phyloP scores from a whole-genome alignment of 331 rosid species.

The Pyracantha coccinea region DNA sequence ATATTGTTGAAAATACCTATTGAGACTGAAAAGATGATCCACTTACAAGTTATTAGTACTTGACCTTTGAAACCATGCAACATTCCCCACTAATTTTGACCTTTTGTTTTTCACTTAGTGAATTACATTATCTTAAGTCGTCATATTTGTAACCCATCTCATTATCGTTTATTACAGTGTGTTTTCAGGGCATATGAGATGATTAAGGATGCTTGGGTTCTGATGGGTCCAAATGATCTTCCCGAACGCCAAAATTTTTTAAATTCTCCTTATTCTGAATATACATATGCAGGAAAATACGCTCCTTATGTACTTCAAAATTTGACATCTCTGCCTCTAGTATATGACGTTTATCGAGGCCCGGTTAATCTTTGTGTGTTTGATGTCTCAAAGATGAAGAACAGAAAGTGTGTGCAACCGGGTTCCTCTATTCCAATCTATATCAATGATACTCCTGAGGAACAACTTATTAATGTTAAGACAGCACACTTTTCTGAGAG shows the following conservation, averaged over 20 bases:
- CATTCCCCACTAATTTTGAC: too few relatives aligned
- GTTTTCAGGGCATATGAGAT: constrained; percentile 61
- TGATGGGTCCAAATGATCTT: constrained; percentile 35
- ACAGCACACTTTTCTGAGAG: constrained; percentile 61
- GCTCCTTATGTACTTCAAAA: constrained; percentile 90
- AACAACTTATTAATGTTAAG: constrained; percentile 49
- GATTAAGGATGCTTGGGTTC: constrained; percentile 52
- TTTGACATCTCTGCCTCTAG: constrained; percentile 71
- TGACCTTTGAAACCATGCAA: background rate
- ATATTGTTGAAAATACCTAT: background rate
- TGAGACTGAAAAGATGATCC: background rate
- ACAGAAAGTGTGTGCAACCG: constrained; percentile 52
- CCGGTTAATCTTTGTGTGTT: constrained; percentile 32
- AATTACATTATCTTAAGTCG: background rate
- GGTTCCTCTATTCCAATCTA: constrained; percentile 73
- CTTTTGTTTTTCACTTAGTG: background rate
- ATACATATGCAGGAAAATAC: constrained; percentile 46
- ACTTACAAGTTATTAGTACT: background rate
- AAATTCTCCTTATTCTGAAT: constrained; percentile 35
- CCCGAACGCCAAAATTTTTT: constrained; percentile 33
- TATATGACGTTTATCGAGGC: constrained; percentile 48
- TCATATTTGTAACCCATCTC: background rate
- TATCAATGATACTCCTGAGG: constrained; percentile 57
- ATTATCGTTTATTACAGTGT: constrained; percentile 45
- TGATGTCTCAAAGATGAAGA: constrained; percentile 28